phyloP scores from a whole-genome alignment of 2,329 filamentous ascomycete genomes.

The Stagonosporopsis chrysanthemi region DNA sequence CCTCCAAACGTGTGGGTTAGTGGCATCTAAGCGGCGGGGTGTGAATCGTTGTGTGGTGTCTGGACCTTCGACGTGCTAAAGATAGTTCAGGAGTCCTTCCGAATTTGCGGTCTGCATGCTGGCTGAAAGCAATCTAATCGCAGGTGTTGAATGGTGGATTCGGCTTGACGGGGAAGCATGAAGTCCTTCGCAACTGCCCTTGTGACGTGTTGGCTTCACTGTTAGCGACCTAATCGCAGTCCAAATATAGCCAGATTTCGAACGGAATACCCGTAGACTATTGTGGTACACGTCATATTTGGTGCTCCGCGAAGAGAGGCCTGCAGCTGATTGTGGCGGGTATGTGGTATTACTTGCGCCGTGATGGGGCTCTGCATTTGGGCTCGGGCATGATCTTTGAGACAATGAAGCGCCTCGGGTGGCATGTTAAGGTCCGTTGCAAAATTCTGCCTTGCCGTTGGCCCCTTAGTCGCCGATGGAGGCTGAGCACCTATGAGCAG shows the following conservation, averaged over 20 bases:
- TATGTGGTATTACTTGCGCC: background rate
- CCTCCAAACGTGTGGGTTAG: background rate
- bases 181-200: background rate
- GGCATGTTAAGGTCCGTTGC: background rate
- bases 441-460: background rate
- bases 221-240: background rate
- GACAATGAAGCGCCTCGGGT: background rate
- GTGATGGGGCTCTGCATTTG: background rate
- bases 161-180: background rate
- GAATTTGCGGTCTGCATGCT: background rate
- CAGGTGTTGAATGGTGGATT: background rate
- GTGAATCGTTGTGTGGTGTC: background rate
- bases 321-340: background rate
- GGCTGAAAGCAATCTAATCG: background rate
- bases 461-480: background rate
- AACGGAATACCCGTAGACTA: background rate
- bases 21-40: background rate
- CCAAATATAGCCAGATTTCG: background rate
- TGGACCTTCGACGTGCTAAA: background rate
- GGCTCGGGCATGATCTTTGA: background rate
- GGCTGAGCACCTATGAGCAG: background rate
- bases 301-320: background rate
- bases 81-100: background rate
- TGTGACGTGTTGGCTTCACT: background rate
- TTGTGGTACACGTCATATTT: background rate